Evolutionary conservation across 345 rosid genomes (phyloP).

Genomic region (Hibiscus mutabilis): DNA sequence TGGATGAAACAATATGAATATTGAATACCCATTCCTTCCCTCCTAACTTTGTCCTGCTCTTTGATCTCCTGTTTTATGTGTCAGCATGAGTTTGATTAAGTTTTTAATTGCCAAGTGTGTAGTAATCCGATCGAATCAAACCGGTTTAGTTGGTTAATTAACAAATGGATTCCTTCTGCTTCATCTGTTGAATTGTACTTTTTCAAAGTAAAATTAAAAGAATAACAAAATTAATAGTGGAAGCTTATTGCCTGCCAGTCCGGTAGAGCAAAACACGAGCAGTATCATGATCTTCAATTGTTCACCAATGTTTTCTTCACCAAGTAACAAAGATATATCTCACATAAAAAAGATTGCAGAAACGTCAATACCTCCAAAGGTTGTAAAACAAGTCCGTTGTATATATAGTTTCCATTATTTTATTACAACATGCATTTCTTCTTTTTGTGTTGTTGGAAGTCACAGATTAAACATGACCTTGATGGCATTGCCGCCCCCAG

Average conservation of each 20-base stretch:
- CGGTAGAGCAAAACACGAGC: not conserved
- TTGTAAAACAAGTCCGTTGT: not conserved
- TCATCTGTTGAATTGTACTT: too few species aligned
- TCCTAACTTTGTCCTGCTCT: too few species aligned
- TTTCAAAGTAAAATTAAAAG: too few species aligned
- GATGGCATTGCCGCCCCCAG: conserved; percentile 74
- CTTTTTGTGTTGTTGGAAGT: not conserved
- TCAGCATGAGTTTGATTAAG: too few species aligned
- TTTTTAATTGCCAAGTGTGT: too few species aligned
- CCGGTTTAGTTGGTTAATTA: too few species aligned
- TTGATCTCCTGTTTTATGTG: too few species aligned
- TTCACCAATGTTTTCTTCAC: not conserved
- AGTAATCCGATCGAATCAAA: too few species aligned
- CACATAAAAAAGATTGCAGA: not conserved
- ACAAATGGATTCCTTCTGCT: too few species aligned
- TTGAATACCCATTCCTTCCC: too few species aligned
- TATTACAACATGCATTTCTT: not conserved
- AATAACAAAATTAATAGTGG: too few species aligned
- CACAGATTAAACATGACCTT: conserved; percentile 91
- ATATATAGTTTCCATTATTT: not conserved
- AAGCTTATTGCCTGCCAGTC: not conserved
- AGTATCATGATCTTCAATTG: not conserved
- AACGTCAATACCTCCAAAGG: not conserved
- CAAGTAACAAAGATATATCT: too few species aligned
- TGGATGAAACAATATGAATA: not conserved